These are phyloP conservation scores for Monascus purpureus DNA, from an alignment of 495 filamentous ascomycete species.

Conservation along the genomic window DNA sequence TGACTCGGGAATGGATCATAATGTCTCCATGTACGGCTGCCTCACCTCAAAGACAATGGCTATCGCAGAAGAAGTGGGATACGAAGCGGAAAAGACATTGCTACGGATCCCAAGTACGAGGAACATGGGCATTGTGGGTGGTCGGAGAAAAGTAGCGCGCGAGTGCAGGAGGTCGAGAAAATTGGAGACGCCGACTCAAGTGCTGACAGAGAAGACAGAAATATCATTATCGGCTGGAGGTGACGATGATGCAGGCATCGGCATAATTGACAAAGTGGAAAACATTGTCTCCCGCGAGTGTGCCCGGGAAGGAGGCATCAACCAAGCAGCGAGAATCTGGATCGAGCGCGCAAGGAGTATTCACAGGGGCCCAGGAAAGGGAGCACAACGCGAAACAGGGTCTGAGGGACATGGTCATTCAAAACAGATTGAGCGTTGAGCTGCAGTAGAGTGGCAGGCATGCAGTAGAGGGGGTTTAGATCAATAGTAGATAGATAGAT, in stretches of 20 bases:
- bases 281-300: slow-evolving; percentile 30
- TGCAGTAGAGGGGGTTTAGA: too few species aligned
- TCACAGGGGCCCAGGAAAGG: slow-evolving; percentile 8
- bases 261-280: slow-evolving; percentile 7
- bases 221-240: background rate
- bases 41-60: slow-evolving; percentile 55
- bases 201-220: background rate
- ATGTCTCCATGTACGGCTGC: slow-evolving; percentile 50
- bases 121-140: slow-evolving; percentile 67
- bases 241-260: background rate
- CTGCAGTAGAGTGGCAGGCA: too few species aligned
- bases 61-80: slow-evolving; percentile 58
- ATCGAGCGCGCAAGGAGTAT: slow-evolving; percentile 28
- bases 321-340: slow-evolving; percentile 26
- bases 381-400: too few species aligned
- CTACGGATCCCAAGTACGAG: slow-evolving; percentile 81
- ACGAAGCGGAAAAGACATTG: slow-evolving; percentile 62
- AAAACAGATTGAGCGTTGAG: too few species aligned
- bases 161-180: slow-evolving; percentile 4
- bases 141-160: slow-evolving; percentile 11
- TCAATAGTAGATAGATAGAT: too few species aligned
- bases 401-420: slow-evolving; percentile 1
- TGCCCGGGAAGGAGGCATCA: slow-evolving; percentile 20
- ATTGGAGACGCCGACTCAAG: background rate
- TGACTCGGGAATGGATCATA: slow-evolving; percentile 15